Conservation (phyloP, 31 red algal species). For the Pterothamnion heteromorphum region DNA sequence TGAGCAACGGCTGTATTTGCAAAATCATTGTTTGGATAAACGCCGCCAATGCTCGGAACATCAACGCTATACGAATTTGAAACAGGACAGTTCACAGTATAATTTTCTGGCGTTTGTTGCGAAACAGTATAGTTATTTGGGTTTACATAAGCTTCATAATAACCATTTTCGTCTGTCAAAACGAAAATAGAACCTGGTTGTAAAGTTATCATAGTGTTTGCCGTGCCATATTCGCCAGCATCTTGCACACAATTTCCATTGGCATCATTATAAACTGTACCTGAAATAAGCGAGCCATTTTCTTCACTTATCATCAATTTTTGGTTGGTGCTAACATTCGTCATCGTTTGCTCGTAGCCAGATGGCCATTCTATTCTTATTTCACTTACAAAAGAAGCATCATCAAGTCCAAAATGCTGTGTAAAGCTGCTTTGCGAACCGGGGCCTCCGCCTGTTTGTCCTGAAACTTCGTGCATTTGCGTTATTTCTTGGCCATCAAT, state of each 20-base stretch:
- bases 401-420: background rate
- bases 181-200: background rate
- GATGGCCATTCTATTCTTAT: background rate
- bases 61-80: background rate
- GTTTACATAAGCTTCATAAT: background rate
- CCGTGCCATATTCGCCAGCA: background rate
- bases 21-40: background rate
- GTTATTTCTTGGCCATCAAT: background rate
- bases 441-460: background rate
- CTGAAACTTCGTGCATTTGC: slow-evolving; percentile 21
- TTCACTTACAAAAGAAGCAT: background rate
- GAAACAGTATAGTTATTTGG: background rate
- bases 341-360: background rate
- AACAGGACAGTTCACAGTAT: background rate
- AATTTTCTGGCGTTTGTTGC: background rate
- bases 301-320: background rate
- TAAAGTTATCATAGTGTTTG: background rate
- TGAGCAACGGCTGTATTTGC: background rate
- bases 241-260: slow-evolving; percentile 18
- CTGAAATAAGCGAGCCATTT: background rate
- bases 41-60: background rate
- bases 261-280: background rate
- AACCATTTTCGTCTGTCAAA: background rate
- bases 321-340: background rate
- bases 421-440: background rate